A percentile compares a stretch with the other conserved stretches of the same genome.
Conservation (phyloP, 192 early-diverging fungal genomes). For the Obelidium mucronatum region DNA sequence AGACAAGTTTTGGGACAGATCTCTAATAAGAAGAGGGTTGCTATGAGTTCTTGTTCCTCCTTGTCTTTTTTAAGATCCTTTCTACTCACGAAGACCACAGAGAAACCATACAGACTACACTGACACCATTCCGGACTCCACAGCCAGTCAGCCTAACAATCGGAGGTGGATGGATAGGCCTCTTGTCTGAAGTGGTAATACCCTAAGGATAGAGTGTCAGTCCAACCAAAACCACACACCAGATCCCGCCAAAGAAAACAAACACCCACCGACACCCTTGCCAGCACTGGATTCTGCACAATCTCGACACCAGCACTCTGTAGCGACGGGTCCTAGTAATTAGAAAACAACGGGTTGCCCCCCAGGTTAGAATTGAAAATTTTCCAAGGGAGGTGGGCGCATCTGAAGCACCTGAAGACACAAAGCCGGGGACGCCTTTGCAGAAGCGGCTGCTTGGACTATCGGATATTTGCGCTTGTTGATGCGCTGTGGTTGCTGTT, state of each 20-base stretch:
- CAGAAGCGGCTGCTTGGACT: neutral
- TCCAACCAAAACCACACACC: neutral
- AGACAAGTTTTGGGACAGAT: neutral
- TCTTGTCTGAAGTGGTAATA: constrained; percentile 9
- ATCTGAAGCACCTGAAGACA: neutral
- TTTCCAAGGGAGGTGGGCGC: neutral
- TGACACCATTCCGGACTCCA: neutral
- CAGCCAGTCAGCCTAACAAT: constrained; percentile 10
- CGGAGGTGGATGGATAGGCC: constrained; percentile 34
- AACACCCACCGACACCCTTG: constrained; percentile 10
- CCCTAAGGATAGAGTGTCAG: no score
- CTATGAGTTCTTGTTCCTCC: no score
- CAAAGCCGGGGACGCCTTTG: neutral
- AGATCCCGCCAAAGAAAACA: neutral
- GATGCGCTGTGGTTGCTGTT: neutral
- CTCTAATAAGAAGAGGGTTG: neutral
- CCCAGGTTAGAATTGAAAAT: neutral
- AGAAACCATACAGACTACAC: constrained; percentile 20
- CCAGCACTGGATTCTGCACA: constrained; percentile 26
- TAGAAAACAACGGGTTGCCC: no score
- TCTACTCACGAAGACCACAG: constrained; percentile 32
- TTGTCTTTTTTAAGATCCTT: no score
- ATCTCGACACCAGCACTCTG: neutral
- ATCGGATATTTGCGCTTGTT: neutral
- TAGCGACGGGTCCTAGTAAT: neutral